Percentiles rank a stretch among this genome's conserved stretches.
Evolutionary conservation across 805 yeast species (phyloP).

Genomic region (Scheffersomyces ergatensis): DNA sequence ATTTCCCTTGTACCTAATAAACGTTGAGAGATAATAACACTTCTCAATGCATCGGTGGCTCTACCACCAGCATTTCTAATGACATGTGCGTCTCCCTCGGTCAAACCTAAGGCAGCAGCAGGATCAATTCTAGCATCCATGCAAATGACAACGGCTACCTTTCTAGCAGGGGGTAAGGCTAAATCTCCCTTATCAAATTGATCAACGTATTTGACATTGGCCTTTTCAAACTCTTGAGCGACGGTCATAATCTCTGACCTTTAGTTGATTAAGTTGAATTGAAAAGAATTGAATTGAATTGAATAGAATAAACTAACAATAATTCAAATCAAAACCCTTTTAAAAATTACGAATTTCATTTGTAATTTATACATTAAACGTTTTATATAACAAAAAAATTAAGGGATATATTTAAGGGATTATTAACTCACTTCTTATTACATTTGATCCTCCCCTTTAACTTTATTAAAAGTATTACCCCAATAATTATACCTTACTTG

Average conservation of each 20-base stretch:
- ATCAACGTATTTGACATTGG: slow-evolving; percentile 18
- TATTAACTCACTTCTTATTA: too few relatives aligned
- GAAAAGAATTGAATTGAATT: background rate
- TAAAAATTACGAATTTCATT: background rate
- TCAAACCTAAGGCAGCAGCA: slow-evolving; percentile 30
- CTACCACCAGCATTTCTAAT: slow-evolving; percentile 45
- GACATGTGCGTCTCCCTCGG: slow-evolving; percentile 43
- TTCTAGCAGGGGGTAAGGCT: slow-evolving; percentile 35
- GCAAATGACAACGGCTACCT: slow-evolving; percentile 35
- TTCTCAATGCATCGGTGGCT: slow-evolving; percentile 36
- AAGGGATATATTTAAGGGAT: too few relatives aligned
- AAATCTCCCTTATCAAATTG: slow-evolving; percentile 28
- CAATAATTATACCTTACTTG: too few relatives aligned
- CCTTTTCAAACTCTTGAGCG: slow-evolving; percentile 21
- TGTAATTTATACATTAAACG: background rate
- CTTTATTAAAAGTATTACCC: too few relatives aligned
- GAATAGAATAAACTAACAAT: background rate
- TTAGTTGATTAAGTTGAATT: background rate
- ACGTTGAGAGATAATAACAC: slow-evolving; percentile 38
- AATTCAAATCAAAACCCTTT: too few relatives aligned
- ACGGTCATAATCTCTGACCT: slow-evolving; percentile 13
- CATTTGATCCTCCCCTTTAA: too few relatives aligned
- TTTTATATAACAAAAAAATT: too few relatives aligned
- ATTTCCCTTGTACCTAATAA: slow-evolving; percentile 39
- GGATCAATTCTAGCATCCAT: slow-evolving; percentile 44